Evolutionary conservation across 768 basidiomycete genomes (phyloP).

Genomic region (Suillus americanus): DNA sequence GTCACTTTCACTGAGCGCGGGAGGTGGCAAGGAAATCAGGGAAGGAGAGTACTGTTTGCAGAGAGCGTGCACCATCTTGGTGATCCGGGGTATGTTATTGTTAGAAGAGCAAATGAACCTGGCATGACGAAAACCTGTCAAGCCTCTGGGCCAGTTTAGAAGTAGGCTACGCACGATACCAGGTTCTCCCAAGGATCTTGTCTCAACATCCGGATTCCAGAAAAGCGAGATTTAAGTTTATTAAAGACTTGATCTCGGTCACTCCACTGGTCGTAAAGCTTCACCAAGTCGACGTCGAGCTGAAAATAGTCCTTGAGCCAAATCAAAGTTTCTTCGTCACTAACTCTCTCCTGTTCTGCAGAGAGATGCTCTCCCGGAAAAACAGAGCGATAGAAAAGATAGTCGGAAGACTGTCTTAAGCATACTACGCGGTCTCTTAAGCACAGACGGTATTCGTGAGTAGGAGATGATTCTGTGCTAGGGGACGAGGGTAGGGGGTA

Average conservation of each 20-base stretch:
- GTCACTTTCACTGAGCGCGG: constrained; percentile 7
- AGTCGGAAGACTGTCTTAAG: constrained; percentile 65
- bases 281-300: constrained; percentile 68
- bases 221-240: constrained; percentile 57
- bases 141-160: constrained; percentile 6
- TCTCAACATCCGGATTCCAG: constrained; percentile 82
- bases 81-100: constrained; percentile 94
- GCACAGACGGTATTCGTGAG: constrained; percentile 78
- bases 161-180: constrained; percentile 66
- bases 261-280: constrained; percentile 78
- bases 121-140: constrained; percentile 1
- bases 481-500: constrained; percentile 38
- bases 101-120: constrained; percentile 99
- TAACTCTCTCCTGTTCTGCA: constrained; percentile 28
- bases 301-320: constrained; percentile 92
- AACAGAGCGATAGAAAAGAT: constrained; percentile 69
- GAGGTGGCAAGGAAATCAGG: constrained; percentile 51
- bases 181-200: constrained; percentile 98
- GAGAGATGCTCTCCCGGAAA: constrained; percentile 50
- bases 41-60: constrained; percentile 74
- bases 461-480: constrained; percentile 17
- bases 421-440: constrained; percentile 83
- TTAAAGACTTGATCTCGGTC: constrained; percentile 73
- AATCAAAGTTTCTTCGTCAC: constrained; percentile 62
- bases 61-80: constrained; percentile 86